phyloP scores from a whole-genome alignment of 768 basidiomycete species.

The Auricularia sp. region DNA sequence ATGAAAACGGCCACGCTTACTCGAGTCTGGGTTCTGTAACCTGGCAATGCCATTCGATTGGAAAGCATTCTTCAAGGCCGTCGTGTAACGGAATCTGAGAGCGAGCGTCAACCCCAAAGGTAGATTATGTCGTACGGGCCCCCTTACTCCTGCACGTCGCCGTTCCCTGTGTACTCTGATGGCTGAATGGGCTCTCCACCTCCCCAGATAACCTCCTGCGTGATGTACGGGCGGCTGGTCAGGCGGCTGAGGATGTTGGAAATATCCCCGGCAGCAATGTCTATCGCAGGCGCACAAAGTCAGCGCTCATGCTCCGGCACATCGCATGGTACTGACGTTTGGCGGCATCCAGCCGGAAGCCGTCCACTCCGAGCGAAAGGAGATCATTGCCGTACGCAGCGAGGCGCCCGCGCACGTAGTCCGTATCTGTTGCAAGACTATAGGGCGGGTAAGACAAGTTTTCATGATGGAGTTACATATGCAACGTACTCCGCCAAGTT shows the following conservation, averaged over 20 bases:
- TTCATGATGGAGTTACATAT: no score
- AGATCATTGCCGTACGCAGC: constrained; percentile 52
- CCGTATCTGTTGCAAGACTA: constrained; percentile 53
- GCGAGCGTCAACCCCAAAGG: not conserved
- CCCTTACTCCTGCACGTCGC: constrained; percentile 53
- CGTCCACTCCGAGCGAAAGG: constrained; percentile 50
- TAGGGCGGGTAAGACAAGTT: not conserved
- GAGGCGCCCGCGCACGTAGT: constrained; percentile 44
- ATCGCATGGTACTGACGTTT: constrained; percentile 36
- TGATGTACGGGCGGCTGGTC: constrained; percentile 38
- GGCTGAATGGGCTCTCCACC: constrained; percentile 45
- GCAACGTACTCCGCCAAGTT: constrained; percentile 11
- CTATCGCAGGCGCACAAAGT: constrained; percentile 20
- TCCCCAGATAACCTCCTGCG: constrained; percentile 45
- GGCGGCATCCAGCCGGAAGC: constrained; percentile 52
- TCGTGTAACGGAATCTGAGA: constrained; percentile 47
- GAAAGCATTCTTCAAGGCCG: constrained; percentile 42
- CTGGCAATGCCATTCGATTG: constrained; percentile 37
- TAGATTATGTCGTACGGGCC: not conserved
- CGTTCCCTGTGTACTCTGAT: constrained; percentile 43
- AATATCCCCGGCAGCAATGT: constrained; percentile 44
- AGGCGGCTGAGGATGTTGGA: constrained; percentile 42
- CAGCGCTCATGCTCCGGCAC: not conserved
- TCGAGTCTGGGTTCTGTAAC: constrained; percentile 37
- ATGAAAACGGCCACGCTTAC: constrained; percentile 13